phyloP scores from a whole-genome alignment of 2,329 filamentous ascomycete genomes.

The Stagonosporopsis cucurbitacearum region DNA sequence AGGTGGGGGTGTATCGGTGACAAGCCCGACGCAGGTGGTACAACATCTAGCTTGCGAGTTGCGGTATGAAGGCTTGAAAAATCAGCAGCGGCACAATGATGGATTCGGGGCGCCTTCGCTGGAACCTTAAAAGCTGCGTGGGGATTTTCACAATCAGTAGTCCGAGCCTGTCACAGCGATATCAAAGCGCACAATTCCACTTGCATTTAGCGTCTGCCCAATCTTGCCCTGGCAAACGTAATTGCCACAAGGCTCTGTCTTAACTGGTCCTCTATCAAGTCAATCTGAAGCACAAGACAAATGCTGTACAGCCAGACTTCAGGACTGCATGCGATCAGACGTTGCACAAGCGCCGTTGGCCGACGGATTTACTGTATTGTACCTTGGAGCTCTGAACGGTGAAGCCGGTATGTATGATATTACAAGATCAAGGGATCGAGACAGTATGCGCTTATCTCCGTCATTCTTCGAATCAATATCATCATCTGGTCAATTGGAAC shows the following conservation, averaged over 20 bases:
- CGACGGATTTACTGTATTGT: background rate
- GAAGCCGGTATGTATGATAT: conserved; percentile 6
- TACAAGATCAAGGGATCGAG: background rate
- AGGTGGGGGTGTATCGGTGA: conserved; percentile 32
- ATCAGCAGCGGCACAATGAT: conserved; percentile 16
- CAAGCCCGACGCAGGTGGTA: conserved; percentile 18
- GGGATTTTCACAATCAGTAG: conserved; percentile 20
- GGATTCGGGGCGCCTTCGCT: conserved; percentile 23
- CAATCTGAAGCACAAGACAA: background rate
- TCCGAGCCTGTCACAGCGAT: conserved; percentile 26
- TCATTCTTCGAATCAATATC: background rate
- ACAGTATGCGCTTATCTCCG: conserved; percentile 14
- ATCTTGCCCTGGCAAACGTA: background rate
- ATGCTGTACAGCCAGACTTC: conserved; percentile 3
- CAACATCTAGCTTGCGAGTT: conserved; percentile 18
- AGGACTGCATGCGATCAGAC: background rate
- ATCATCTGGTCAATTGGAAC: background rate
- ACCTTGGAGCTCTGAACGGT: conserved; percentile 3
- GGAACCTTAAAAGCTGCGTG: conserved; percentile 24
- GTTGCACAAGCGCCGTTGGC: conserved; percentile 6
- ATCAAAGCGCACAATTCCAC: conserved; percentile 15
- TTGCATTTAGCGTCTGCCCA: background rate
- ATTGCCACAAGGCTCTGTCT: background rate
- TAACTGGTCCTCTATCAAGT: background rate
- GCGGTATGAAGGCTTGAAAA: conserved; percentile 12